Base-by-base conservation (phyloP, 257 asterid genomes). In the Craterostigma plantagineum region DNA sequence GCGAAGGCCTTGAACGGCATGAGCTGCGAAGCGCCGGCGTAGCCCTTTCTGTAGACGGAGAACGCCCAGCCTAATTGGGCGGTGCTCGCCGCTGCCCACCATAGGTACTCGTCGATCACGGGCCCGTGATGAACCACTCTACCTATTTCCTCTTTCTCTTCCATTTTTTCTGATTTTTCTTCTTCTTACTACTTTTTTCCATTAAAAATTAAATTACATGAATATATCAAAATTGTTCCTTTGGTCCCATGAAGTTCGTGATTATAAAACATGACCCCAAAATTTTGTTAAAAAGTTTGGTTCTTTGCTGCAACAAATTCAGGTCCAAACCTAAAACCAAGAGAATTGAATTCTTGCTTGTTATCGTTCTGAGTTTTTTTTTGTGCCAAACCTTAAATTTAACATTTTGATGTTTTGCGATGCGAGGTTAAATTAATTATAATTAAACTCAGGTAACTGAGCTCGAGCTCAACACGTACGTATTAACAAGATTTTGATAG, bases 1-100 rank as follows among this genome's bases (percentile, higher is more conserved):
- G 69, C 66, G 65, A 80, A 76, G 48, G 95, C 95, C 65, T 71
- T 79, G 14, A 79, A 27, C 36, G 93, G 93, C 95, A 83, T 79
- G 46, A 71, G 33, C 48, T 30, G 46, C 12, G 68, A 66, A 43
- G 66, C 70, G 35, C 81, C 83, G 54, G 76, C 48, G 55, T 43
- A 55, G 10, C 91, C 91, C 67, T 27, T 73, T 41, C 62, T 58
- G 49, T 38, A 45, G 7, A 61, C 23, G 43, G 62, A 61, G 49
- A 67, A 48, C 0, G 71, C 95, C 77, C 72, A 76, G 15, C 70
- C 64, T 11, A 79, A 67, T 50, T 84, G 93, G 16, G 64, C 77
- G 10, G 74, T 33, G 54, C 87, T 62, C 14, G 83, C 78, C 34
- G 66, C 73, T 11, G 66, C 72, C 92, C 92, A 76, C 70, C 64